A percentile compares a stretch with the other conserved stretches of the same genome.
phyloP scores from a whole-genome alignment of 495 filamentous ascomycete genomes.

The Cladorrhinum samala region DNA sequence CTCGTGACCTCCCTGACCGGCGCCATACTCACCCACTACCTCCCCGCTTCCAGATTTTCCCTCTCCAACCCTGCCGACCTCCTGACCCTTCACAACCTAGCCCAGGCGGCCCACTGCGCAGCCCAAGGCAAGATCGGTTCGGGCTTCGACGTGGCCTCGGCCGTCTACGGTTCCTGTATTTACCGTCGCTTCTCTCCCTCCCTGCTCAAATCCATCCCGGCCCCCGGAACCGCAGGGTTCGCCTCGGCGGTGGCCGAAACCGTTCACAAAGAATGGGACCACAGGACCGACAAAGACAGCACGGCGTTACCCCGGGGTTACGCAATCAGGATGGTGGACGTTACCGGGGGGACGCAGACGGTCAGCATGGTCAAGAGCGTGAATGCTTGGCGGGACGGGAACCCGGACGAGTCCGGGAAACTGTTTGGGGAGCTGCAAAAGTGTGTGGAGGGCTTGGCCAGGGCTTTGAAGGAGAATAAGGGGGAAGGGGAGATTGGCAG shows the following conservation, averaged over 20 bases:
- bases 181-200: constrained; percentile 87
- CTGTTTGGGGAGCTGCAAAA: constrained; percentile 70
- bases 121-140: constrained; percentile 95
- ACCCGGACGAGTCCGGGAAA: constrained; percentile 56
- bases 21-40: constrained; percentile 72
- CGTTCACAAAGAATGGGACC: constrained; percentile 73
- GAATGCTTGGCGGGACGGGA: constrained; percentile 68
- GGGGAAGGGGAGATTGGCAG: constrained; percentile 29
- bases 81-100: constrained; percentile 73
- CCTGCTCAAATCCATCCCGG: constrained; percentile 59
- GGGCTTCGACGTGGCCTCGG: constrained; percentile 93
- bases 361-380: constrained; percentile 93
- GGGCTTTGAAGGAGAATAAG: constrained; percentile 48
- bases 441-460: constrained; percentile 65
- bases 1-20: constrained; percentile 88
- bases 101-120: constrained; percentile 89
- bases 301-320: constrained; percentile 67
- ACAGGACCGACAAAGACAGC: constrained; percentile 59
- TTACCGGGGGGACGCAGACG: constrained; percentile 89
- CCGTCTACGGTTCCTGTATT: constrained; percentile 81
- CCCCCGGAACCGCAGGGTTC: constrained; percentile 59
- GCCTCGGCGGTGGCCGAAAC: constrained; percentile 53
- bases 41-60: constrained; percentile 54
- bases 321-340: constrained; percentile 86
- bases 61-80: constrained; percentile 30